These are phyloP conservation scores for Aureobasidium subglaciale DNA, from an alignment of 2,329 filamentous ascomycete genomes.

Conservation along the genomic window DNA sequence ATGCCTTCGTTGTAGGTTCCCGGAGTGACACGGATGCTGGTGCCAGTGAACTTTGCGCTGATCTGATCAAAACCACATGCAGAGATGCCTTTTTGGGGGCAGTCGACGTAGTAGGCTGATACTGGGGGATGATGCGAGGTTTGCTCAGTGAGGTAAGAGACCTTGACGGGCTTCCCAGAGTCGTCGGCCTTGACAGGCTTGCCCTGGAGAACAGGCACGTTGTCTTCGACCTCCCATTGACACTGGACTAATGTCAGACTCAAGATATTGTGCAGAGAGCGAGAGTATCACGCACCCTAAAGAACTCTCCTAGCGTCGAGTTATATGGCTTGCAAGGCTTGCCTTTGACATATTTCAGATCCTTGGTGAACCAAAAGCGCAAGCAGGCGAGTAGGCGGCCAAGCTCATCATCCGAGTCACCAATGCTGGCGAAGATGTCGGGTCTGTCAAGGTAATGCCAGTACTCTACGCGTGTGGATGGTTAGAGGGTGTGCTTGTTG, in stretches of 20 bases:
- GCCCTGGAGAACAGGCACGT: conserved; percentile 51
- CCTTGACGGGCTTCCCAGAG: conserved; percentile 53
- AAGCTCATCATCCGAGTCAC: conserved; percentile 82
- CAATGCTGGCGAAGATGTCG: conserved; percentile 77
- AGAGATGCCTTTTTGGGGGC: conserved; percentile 79
- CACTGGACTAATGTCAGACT: conserved; percentile 49
- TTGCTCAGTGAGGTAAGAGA: conserved; percentile 95
- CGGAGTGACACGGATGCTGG: conserved; percentile 82
- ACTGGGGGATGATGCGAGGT: conserved; percentile 97
- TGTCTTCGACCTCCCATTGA: conserved; percentile 88
- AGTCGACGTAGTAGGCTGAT: conserved; percentile 90
- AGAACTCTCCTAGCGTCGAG: conserved; percentile 93
- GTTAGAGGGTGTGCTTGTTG: neutral
- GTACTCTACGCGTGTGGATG: conserved; percentile 58
- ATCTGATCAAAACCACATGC: conserved; percentile 93
- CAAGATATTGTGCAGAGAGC: neutral
- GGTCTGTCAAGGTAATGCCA: conserved; percentile 97
- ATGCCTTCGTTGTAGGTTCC: conserved; percentile 94
- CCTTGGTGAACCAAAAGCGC: conserved; percentile 98
- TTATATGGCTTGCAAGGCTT: conserved; percentile 99
- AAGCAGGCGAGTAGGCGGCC: conserved; percentile 93
- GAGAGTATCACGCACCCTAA: conserved; percentile 56
- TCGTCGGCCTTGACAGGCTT: conserved; percentile 27
- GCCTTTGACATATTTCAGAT: conserved; percentile 97
- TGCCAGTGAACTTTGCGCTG: conserved; percentile 95